phyloP scores from a whole-genome alignment of 768 basidiomycete genomes.

The Tulasnella calospora region DNA sequence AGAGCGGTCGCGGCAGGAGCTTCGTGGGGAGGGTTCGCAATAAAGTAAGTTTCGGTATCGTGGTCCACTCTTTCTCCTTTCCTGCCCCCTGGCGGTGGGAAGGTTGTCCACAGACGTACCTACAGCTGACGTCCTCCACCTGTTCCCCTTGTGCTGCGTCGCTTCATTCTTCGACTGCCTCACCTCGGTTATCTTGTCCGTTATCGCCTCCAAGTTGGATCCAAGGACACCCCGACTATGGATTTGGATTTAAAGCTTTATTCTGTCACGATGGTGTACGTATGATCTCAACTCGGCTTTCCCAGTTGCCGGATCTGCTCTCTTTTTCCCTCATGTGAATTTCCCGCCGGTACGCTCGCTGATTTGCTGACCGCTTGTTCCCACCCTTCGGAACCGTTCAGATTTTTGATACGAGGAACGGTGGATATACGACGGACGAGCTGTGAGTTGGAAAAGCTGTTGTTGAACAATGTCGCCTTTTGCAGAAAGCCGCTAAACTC shows the following conservation, averaged over 20 bases:
- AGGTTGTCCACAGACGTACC: neutral
- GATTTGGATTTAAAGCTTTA: slow-evolving; percentile 85
- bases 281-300: slow-evolving; percentile 26
- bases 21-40: slow-evolving; percentile 82
- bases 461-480: slow-evolving; percentile 34
- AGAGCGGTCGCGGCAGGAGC: slow-evolving; percentile 61
- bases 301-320: neutral
- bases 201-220: slow-evolving; percentile 63
- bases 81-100: neutral
- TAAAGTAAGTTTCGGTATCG: slow-evolving; percentile 53
- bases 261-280: slow-evolving; percentile 87
- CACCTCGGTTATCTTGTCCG: neutral
- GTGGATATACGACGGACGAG: slow-evolving; percentile 87
- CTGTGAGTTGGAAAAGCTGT: slow-evolving; percentile 42
- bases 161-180: neutral
- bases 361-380: neutral
- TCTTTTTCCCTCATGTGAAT: neutral
- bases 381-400: slow-evolving; percentile 30
- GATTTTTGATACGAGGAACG: slow-evolving; percentile 73
- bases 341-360: neutral
- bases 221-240: slow-evolving; percentile 85
- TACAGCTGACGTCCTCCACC: neutral
- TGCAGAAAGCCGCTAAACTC: neutral
- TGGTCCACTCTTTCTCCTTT: neutral
- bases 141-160: neutral